A percentile compares a stretch with the other conserved stretches of the same genome.
Conservation (phyloP, 2,329 filamentous ascomycete species). For the Annulohypoxylon truncatum region DNA sequence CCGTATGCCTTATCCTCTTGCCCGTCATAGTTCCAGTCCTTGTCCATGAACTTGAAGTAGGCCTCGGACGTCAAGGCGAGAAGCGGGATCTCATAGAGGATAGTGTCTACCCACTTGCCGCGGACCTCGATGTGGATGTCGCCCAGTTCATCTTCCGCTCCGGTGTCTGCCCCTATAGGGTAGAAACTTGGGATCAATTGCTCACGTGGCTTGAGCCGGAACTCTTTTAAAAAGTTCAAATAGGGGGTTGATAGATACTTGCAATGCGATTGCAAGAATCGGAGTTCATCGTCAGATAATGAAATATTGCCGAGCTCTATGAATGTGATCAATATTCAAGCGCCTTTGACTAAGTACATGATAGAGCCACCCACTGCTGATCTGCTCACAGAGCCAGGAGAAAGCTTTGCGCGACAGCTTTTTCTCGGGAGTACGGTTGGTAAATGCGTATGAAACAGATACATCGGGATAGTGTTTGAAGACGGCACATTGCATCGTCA, state of each 20-base stretch:
- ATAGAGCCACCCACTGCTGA: conserved; percentile 71
- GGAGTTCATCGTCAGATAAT: conserved; percentile 81
- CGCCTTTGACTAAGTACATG: conserved; percentile 16
- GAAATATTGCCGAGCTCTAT: conserved; percentile 84
- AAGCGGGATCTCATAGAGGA: conserved; percentile 96
- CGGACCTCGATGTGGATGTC: conserved; percentile 81
- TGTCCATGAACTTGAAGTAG: conserved; percentile 97
- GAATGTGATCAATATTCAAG: conserved; percentile 27
- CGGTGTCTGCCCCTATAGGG: conserved; percentile 65
- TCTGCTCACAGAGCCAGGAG: conserved; percentile 85
- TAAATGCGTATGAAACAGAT: conserved; percentile 91
- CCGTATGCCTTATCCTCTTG: conserved; percentile 86
- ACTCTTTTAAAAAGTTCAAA: conserved; percentile 82
- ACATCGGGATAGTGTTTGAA: conserved; percentile 88
- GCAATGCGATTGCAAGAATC: conserved; percentile 82
- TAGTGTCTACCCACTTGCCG: conserved; percentile 92
- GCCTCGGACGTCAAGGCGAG: conserved; percentile 93
- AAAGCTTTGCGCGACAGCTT: conserved; percentile 86
- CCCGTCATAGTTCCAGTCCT: conserved; percentile 87
- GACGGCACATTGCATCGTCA: conserved; percentile 98
- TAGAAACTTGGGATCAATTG: conserved; percentile 80
- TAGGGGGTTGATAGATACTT: conserved; percentile 83
- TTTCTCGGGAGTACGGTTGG: conserved; percentile 94
- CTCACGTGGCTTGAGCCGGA: conserved; percentile 82
- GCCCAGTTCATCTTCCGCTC: conserved; percentile 74